phyloP scores from a whole-genome alignment of 2,329 filamentous ascomycete species.

The Aspergillus spinulosporus region DNA sequence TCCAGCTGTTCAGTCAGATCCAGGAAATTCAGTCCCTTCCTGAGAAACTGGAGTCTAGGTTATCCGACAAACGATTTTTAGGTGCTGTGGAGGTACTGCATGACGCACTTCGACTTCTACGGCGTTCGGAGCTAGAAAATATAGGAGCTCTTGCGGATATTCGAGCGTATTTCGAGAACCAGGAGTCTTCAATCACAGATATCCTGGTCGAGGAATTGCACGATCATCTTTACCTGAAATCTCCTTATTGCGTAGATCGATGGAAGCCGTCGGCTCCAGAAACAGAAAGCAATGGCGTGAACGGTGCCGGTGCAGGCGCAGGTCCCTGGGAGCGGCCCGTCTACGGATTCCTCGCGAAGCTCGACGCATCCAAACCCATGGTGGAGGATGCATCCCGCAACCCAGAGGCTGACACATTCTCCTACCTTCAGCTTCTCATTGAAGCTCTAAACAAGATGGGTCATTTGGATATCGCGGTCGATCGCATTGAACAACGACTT shows the following conservation, averaged over 20 bases:
- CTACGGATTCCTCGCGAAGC: slow-evolving; percentile 58
- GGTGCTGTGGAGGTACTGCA: slow-evolving; percentile 90
- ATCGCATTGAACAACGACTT: slow-evolving; percentile 86
- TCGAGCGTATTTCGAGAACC: slow-evolving; percentile 83
- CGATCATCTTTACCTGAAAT: slow-evolving; percentile 95
- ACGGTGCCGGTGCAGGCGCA: slow-evolving; percentile 34
- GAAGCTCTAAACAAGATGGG: slow-evolving; percentile 90
- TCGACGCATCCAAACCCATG: slow-evolving; percentile 59
- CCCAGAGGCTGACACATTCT: slow-evolving; percentile 91
- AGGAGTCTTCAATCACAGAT: slow-evolving; percentile 88
- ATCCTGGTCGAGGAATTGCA: slow-evolving; percentile 97
- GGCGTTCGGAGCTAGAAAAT: slow-evolving; percentile 83
- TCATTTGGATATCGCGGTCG: slow-evolving; percentile 78
- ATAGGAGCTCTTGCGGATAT: slow-evolving; percentile 88
- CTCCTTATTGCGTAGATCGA: slow-evolving; percentile 91
- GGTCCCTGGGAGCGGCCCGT: slow-evolving; percentile 55
- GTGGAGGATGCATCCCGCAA: slow-evolving; percentile 89
- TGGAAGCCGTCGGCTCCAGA: slow-evolving; percentile 72
- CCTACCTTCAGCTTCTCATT: slow-evolving; percentile 83
- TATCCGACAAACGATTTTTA: slow-evolving; percentile 94
- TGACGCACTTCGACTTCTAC: slow-evolving; percentile 77
- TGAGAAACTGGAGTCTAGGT: slow-evolving; percentile 87
- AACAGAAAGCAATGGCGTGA: slow-evolving; percentile 31
- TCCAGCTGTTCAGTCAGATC: slow-evolving; percentile 78
- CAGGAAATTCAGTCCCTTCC: slow-evolving; percentile 87